Percentiles rank a stretch among this genome's conserved stretches.
Evolutionary conservation across 1,284 basidiomycete genomes (phyloP).

Genomic region (Trametes versicolor): DNA sequence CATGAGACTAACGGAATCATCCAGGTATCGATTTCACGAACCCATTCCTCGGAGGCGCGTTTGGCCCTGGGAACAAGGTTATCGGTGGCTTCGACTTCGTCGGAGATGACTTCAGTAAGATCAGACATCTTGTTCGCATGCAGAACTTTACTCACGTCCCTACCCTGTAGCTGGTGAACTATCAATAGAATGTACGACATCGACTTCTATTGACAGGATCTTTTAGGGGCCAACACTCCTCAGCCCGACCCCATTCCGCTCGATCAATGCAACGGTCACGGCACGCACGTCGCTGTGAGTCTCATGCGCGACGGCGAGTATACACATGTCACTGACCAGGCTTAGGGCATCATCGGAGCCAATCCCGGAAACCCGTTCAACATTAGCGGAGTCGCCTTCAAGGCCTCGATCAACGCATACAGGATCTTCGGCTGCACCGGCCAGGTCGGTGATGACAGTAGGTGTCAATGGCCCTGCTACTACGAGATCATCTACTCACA

Average conservation of each 20-base stretch:
- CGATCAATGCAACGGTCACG: constrained; percentile 64
- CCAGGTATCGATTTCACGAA: constrained; percentile 67
- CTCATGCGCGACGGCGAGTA: not conserved
- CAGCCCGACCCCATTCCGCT: constrained; percentile 57
- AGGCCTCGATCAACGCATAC: constrained; percentile 55
- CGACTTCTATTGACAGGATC: not conserved
- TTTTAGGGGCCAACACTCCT: constrained; percentile 53
- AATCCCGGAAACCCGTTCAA: constrained; percentile 65
- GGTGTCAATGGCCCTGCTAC: constrained; percentile 26
- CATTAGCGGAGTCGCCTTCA: constrained; percentile 62
- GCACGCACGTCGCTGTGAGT: constrained; percentile 66
- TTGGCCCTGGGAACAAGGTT: constrained; percentile 69
- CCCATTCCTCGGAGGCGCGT: constrained; percentile 68
- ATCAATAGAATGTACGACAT: not conserved
- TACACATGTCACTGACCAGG: not conserved
- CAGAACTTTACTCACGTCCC: not conserved
- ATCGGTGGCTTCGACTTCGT: constrained; percentile 66
- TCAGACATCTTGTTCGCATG: not conserved
- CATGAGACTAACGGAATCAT: too few relatives aligned
- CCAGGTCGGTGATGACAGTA: constrained; percentile 55
- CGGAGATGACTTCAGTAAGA: constrained; percentile 51
- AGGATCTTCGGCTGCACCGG: constrained; percentile 61
- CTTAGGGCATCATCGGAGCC: constrained; percentile 69
- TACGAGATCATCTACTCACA: not conserved
- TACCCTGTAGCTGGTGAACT: constrained; percentile 18